A percentile compares a stretch with the other conserved stretches of the same genome.
These are phyloP conservation scores for Atkinsonella hypoxylon DNA, from an alignment of 2,329 filamentous ascomycete genomes.

Conservation along the genomic window DNA sequence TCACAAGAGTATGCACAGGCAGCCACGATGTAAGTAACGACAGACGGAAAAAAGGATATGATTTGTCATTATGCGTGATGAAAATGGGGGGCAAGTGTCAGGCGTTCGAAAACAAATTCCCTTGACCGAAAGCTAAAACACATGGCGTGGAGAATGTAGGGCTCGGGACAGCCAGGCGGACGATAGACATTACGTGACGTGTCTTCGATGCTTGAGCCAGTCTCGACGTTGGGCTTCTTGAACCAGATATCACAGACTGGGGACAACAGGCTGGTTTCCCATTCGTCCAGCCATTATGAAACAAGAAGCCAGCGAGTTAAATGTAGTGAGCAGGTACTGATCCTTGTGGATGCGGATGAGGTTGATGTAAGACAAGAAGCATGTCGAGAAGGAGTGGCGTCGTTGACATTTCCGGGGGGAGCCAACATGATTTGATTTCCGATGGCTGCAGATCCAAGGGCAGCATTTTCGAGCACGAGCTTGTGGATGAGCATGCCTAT, in stretches of 20 bases:
- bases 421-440: background rate
- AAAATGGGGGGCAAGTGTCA: background rate
- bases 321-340: background rate
- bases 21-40: constrained; percentile 3
- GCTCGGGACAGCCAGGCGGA: too few relatives aligned
- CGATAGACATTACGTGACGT: background rate
- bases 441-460: background rate
- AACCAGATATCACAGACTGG: background rate
- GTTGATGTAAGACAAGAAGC: constrained; percentile 2
- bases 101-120: background rate
- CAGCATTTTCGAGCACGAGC: background rate
- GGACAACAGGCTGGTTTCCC: background rate
- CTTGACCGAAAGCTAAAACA: background rate
- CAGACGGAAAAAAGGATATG: background rate
- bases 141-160: background rate
- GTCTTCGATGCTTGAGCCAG: background rate
- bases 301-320: background rate
- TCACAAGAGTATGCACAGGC: constrained; percentile 3
- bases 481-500: background rate
- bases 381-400: background rate
- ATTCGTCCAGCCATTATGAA: background rate
- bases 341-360: background rate
- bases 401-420: background rate
- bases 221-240: background rate
- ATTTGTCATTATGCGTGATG: constrained; percentile 2